phyloP scores from a whole-genome alignment of 371 early-diverging fungal species.

The Mucor ambiguus region DNA sequence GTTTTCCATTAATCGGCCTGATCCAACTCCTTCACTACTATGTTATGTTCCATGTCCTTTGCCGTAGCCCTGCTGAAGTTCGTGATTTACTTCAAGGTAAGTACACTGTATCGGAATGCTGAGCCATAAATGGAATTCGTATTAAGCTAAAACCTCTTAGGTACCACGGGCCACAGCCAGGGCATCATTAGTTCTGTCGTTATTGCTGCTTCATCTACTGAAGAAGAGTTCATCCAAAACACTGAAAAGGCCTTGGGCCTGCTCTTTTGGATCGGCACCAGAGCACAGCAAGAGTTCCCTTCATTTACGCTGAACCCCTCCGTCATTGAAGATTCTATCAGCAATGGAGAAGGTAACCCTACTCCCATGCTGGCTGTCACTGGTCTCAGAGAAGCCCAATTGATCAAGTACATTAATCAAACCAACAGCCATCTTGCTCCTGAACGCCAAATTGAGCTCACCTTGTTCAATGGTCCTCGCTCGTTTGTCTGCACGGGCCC shows the following conservation, averaged over 20 bases:
- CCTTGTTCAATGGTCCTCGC: conserved; percentile 88
- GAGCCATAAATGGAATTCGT: neutral
- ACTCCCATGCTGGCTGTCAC: conserved; percentile 91
- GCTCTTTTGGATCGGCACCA: conserved; percentile 91
- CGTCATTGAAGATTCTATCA: conserved; percentile 85
- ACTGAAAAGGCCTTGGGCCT: conserved; percentile 87
- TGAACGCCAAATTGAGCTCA: conserved; percentile 79
- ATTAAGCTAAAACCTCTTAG: conserved; percentile 35
- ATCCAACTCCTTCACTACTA: conserved; percentile 85
- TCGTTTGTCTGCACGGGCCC: conserved; percentile 85
- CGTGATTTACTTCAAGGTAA: conserved; percentile 53
- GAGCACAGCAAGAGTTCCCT: conserved; percentile 87
- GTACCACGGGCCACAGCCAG: conserved; percentile 95
- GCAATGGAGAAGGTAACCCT: conserved; percentile 91
- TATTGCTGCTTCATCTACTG: conserved; percentile 81
- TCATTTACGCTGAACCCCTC: conserved; percentile 86
- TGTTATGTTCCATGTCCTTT: conserved; percentile 68
- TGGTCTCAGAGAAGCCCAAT: conserved; percentile 74
- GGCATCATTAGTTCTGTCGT: conserved; percentile 94
- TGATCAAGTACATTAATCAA: conserved; percentile 78
- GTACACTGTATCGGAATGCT: neutral
- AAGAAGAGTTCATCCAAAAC: conserved; percentile 79
- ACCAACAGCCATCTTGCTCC: conserved; percentile 85
- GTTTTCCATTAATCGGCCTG: conserved; percentile 90
- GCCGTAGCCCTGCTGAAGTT: conserved; percentile 48